Evolutionary conservation across 1,284 basidiomycete genomes (phyloP).

Genomic region (Ustilago xerochloae): DNA sequence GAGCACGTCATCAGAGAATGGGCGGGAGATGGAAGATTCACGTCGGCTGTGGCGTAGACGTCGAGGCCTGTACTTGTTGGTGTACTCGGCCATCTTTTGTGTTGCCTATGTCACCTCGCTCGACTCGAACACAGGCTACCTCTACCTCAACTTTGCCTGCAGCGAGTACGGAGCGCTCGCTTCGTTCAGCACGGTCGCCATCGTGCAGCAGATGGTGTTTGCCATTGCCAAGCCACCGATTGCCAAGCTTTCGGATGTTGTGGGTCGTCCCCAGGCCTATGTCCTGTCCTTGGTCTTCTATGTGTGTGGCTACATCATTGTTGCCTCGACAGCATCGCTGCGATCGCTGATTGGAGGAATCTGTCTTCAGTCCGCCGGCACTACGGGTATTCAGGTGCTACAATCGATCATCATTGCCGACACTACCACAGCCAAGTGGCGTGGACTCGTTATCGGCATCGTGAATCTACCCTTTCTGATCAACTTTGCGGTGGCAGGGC

Average conservation of each 20-base stretch:
- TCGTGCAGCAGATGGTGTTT: slow-evolving; percentile 69
- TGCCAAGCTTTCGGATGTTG: slow-evolving; percentile 80
- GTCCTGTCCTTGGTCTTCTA: slow-evolving; percentile 72
- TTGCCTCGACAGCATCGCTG: slow-evolving; percentile 76
- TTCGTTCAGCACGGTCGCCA: slow-evolving; percentile 69
- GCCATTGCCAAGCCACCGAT: slow-evolving; percentile 81
- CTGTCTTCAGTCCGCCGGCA: slow-evolving; percentile 70
- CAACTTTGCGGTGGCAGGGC: slow-evolving; percentile 74
- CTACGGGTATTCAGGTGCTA: slow-evolving; percentile 69
- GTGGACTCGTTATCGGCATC: slow-evolving; percentile 76
- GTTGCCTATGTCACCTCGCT: slow-evolving; percentile 75
- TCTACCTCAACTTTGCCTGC: slow-evolving; percentile 67
- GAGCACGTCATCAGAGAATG: slow-evolving; percentile 8
- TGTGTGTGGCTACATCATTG: slow-evolving; percentile 74
- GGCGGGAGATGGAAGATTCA: slow-evolving; percentile 17
- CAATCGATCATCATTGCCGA: slow-evolving; percentile 75
- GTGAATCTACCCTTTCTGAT: slow-evolving; percentile 76
- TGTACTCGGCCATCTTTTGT: slow-evolving; percentile 72
- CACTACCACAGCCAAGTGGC: slow-evolving; percentile 81
- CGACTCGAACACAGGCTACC: slow-evolving; percentile 73
- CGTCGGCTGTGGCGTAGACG: slow-evolving; percentile 33
- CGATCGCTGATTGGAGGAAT: slow-evolving; percentile 73
- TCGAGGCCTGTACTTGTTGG: slow-evolving; percentile 43
- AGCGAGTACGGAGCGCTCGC: slow-evolving; percentile 65
- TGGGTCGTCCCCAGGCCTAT: slow-evolving; percentile 73